Percentiles rank a stretch among this genome's conserved stretches.
phyloP scores from a whole-genome alignment of 768 basidiomycete species.

The Peribolospora kevripleyi region DNA sequence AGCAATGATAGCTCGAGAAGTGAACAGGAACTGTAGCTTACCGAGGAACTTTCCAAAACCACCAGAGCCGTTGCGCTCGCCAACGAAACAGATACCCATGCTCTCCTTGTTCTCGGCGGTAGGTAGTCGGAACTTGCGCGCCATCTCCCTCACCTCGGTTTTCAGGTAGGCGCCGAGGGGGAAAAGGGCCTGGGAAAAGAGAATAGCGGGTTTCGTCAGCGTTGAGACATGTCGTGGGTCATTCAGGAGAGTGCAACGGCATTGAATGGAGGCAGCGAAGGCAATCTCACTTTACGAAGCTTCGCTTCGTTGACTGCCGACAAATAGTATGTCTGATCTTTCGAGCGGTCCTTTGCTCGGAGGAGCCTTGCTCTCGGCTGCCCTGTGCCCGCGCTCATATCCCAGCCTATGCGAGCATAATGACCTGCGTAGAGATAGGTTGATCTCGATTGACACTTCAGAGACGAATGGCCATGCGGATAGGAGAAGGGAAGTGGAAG shows the following conservation, averaged over 20 bases:
- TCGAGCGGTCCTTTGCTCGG: constrained; percentile 31
- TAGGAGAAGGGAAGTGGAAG: neutral
- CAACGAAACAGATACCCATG: constrained; percentile 89
- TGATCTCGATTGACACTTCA: neutral
- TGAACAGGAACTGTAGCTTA: constrained; percentile 18
- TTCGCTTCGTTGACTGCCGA: constrained; percentile 45
- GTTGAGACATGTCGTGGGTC: neutral
- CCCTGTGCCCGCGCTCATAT: constrained; percentile 11
- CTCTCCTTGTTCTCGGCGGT: constrained; percentile 59
- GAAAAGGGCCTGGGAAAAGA: constrained; percentile 31
- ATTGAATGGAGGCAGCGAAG: neutral
- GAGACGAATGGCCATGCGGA: neutral
- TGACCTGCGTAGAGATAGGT: constrained; percentile 32
- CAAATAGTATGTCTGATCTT: constrained; percentile 85
- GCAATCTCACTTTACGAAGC: constrained; percentile 27
- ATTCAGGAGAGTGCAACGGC: neutral
- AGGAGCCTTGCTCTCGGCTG: constrained; percentile 17
- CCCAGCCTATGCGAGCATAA: constrained; percentile 50
- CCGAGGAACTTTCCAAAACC: constrained; percentile 47
- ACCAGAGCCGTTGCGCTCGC: constrained; percentile 33
- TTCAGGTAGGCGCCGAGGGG: constrained; percentile 49
- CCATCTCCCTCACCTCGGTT: constrained; percentile 45
- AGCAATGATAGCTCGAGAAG: neutral
- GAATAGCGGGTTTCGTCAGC: neutral
- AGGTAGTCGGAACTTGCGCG: constrained; percentile 34